These are phyloP conservation scores for Arctostaphylos glauca DNA, from an alignment of 148 eudicot genomes.

Conservation along the genomic window DNA sequence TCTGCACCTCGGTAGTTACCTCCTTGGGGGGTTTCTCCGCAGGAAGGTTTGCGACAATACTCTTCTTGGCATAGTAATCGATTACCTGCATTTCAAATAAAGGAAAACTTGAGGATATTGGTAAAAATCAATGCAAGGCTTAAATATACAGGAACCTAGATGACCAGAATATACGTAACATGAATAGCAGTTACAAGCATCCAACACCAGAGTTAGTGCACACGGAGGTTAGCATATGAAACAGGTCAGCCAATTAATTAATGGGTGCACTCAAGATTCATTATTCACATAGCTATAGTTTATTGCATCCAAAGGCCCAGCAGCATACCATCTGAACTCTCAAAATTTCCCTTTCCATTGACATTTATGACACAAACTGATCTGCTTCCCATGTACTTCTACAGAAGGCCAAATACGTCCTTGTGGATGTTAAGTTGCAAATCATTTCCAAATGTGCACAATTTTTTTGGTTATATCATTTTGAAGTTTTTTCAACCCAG, in stretches of 20 bases:
- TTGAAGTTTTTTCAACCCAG: too few species aligned
- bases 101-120: not conserved
- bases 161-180: not conserved
- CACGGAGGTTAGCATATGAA: not conserved
- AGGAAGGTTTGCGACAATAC: constrained; percentile 60
- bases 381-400: too few species aligned
- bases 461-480: too few species aligned
- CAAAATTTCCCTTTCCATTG: too few species aligned
- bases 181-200: not conserved
- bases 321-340: too few species aligned
- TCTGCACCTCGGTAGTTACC: constrained; percentile 41
- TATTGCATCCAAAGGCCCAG: not conserved
- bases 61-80: constrained; percentile 66
- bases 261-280: too few species aligned
- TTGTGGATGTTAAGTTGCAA: too few species aligned
- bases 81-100: constrained; percentile 39
- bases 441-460: too few species aligned
- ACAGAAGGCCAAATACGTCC: too few species aligned
- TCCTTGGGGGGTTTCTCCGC: constrained; percentile 58
- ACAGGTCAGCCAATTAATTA: not conserved
- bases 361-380: too few species aligned
- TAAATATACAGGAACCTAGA: not conserved
- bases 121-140: not conserved
- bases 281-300: not conserved
- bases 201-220: not conserved